Evolutionary conservation across 495 filamentous ascomycete species (phyloP).

Genomic region (Daldinia concentrica): DNA sequence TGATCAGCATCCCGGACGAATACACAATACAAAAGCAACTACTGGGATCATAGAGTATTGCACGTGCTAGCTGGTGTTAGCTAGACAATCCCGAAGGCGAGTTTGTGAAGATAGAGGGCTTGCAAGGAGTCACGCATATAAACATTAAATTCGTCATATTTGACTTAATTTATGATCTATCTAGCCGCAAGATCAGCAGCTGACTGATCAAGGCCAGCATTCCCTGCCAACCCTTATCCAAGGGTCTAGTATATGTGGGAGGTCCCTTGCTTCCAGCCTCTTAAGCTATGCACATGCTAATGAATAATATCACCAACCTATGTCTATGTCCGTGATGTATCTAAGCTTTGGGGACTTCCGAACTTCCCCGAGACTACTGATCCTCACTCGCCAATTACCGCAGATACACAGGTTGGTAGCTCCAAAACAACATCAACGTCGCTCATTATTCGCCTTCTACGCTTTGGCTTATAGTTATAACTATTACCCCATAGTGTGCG

Average conservation of each 20-base stretch:
- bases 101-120: background rate
- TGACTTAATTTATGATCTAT: background rate
- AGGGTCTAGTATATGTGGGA: slow-evolving; percentile 1
- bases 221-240: background rate
- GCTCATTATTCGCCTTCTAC: background rate
- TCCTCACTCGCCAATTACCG: slow-evolving; percentile 27
- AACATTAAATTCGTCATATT: background rate
- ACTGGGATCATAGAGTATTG: no score
- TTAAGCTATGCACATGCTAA: background rate
- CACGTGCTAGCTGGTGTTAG: no score
- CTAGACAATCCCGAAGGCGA: no score
- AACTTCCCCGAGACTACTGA: slow-evolving; percentile 5
- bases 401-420: slow-evolving; percentile 5
- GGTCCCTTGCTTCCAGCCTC: background rate
- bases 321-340: background rate
- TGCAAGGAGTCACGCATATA: background rate
- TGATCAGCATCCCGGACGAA: no score
- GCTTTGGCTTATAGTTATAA: background rate
- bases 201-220: background rate
- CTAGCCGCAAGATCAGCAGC: background rate
- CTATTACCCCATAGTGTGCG: background rate
- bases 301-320: background rate
- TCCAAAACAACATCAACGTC: background rate
- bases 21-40: no score
- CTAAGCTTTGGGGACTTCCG: slow-evolving; percentile 17